Percentiles rank a stretch among this genome's conserved stretches.
Evolutionary conservation across 2,329 filamentous ascomycete genomes (phyloP).

Genomic region (Trichoderma oligosporum): DNA sequence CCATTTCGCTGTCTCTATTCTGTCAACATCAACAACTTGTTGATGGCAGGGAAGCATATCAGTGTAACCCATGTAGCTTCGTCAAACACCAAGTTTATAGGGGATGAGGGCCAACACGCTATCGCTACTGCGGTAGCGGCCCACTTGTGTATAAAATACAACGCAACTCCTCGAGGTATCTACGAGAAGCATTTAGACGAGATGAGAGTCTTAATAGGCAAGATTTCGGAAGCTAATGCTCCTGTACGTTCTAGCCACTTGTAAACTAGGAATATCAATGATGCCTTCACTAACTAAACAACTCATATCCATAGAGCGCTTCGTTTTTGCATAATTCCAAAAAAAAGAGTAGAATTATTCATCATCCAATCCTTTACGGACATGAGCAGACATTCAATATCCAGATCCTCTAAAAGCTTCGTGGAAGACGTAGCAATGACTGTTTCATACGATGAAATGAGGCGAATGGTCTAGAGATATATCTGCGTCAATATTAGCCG

Average conservation of each 20-base stretch:
- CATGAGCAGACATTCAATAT: too few relatives aligned
- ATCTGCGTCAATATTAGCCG: too few relatives aligned
- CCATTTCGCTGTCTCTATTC: not conserved
- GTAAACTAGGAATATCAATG: too few relatives aligned
- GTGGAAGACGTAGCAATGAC: too few relatives aligned
- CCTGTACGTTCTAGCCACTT: not conserved
- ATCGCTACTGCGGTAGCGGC: not conserved
- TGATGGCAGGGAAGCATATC: conserved; percentile 9
- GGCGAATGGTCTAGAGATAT: too few relatives aligned
- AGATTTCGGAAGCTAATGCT: not conserved
- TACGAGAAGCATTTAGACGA: not conserved
- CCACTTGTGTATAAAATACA: not conserved
- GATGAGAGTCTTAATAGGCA: not conserved
- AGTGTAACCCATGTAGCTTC: not conserved
- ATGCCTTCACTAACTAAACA: too few relatives aligned
- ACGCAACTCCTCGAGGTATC: not conserved
- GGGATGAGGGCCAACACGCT: not conserved
- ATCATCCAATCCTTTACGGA: too few relatives aligned
- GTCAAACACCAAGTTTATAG: conserved; percentile 10
- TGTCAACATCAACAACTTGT: not conserved
- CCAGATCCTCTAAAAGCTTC: too few relatives aligned
- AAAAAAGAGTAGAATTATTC: too few relatives aligned
- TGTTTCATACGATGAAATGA: too few relatives aligned
- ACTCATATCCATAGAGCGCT: too few relatives aligned
- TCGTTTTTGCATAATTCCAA: too few relatives aligned